phyloP scores from a whole-genome alignment of 2,329 filamentous ascomycete genomes.

The Helotiales sp. region DNA sequence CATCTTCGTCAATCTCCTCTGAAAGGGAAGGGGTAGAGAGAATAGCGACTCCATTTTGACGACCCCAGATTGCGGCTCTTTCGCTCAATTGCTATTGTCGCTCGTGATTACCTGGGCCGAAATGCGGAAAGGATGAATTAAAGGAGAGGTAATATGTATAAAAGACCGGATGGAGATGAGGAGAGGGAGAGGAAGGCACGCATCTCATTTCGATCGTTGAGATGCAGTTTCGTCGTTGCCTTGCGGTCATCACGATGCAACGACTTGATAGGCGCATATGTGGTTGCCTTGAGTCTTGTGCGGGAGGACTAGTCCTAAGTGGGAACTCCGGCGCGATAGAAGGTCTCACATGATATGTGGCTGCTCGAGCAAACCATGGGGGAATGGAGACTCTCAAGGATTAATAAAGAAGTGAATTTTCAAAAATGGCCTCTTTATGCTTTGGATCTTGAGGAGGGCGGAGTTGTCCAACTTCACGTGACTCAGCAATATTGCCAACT shows the following conservation, averaged over 20 bases:
- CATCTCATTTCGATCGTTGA: not conserved
- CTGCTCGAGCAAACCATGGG: too few species aligned
- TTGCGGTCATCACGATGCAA: too few species aligned
- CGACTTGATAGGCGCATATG: slow-evolving; percentile 19
- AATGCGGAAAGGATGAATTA: not conserved
- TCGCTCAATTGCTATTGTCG: not conserved
- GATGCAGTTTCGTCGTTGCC: slow-evolving; percentile 2
- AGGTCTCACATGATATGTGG: too few species aligned
- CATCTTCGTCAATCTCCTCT: slow-evolving; percentile 66
- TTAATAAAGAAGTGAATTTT: too few species aligned
- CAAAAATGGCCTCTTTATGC: too few species aligned
- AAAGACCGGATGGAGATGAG: not conserved
- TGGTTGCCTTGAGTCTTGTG: slow-evolving; percentile 29
- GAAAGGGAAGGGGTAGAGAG: slow-evolving; percentile 44
- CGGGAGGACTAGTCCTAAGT: not conserved
- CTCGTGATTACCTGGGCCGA: not conserved
- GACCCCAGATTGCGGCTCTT: too few species aligned
- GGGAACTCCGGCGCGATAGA: not conserved
- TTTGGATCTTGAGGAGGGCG: too few species aligned
- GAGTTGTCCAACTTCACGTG: too few species aligned
- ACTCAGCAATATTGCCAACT: too few species aligned
- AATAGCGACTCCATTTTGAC: slow-evolving; percentile 32
- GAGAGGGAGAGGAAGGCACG: not conserved
- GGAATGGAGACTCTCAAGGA: too few species aligned
- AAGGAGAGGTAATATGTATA: not conserved